Conservation (phyloP, 768 basidiomycete species). For the Suillus paluster region DNA sequence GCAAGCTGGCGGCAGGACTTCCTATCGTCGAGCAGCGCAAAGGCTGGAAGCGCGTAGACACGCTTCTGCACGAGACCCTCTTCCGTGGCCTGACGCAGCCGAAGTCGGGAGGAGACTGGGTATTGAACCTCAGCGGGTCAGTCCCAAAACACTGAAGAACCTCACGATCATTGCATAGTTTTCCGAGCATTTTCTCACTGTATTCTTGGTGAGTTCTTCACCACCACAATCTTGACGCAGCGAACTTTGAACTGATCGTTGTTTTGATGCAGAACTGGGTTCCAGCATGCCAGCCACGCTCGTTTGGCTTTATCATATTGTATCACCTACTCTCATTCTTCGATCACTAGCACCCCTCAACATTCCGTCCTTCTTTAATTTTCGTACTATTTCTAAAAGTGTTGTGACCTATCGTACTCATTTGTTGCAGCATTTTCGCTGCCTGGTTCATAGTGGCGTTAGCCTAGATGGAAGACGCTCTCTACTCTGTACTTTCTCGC, state of each 20-base stretch:
- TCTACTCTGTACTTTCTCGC: not conserved
- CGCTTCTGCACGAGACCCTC: slow-evolving; percentile 53
- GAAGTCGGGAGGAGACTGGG: slow-evolving; percentile 40
- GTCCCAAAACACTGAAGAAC: not conserved
- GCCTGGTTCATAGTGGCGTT: not conserved
- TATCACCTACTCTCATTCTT: slow-evolving; percentile 1
- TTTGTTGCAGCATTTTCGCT: not conserved
- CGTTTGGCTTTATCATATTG: not conserved
- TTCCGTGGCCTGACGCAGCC: slow-evolving; percentile 55
- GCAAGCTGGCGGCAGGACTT: slow-evolving; percentile 46
- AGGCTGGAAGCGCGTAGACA: slow-evolving; percentile 61
- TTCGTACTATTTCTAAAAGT: not conserved
- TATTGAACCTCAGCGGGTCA: slow-evolving; percentile 33
- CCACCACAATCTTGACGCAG: not conserved
- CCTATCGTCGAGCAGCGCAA: slow-evolving; percentile 45
- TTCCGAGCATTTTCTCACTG: not conserved
- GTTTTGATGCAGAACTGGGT: not conserved
- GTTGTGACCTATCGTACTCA: slow-evolving; percentile 2
- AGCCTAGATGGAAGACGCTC: not conserved
- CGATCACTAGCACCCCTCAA: slow-evolving; percentile 2
- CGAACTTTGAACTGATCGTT: not conserved
- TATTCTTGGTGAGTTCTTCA: not conserved
- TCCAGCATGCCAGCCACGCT: not conserved
- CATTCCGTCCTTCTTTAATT: not conserved
- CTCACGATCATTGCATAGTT: slow-evolving; percentile 6